These are phyloP conservation scores for Paraphaeosphaeria sporulosa DNA, from an alignment of 2,329 filamentous ascomycete species.

Conservation along the genomic window DNA sequence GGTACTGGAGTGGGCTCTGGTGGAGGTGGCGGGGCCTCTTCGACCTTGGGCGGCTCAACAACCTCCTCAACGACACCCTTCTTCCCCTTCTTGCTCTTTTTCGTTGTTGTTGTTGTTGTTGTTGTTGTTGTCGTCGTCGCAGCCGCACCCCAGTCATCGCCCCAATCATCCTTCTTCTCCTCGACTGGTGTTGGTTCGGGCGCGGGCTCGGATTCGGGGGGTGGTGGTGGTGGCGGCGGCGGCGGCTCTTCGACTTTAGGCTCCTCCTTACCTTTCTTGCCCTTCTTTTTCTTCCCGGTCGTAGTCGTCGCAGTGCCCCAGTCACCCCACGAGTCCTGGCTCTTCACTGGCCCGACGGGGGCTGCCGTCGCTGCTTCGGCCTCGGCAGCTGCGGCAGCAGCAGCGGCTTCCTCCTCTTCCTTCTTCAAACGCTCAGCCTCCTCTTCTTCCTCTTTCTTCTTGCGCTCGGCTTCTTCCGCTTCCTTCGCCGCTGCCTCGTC, in stretches of 20 bases:
- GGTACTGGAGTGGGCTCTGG: slow-evolving; percentile 28
- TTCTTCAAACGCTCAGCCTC: slow-evolving; percentile 15
- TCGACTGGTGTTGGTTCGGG: slow-evolving; percentile 28
- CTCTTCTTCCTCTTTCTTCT: slow-evolving; percentile 41
- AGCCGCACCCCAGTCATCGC: slow-evolving; percentile 38
- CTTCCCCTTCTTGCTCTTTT: slow-evolving; percentile 51
- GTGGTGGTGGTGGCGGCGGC: not conserved
- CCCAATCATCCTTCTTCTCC: slow-evolving; percentile 16
- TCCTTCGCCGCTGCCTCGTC: slow-evolving; percentile 41
- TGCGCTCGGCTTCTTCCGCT: slow-evolving; percentile 49
- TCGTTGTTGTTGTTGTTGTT: slow-evolving; percentile 35
- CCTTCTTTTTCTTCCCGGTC: slow-evolving; percentile 16
- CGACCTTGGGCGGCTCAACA: slow-evolving; percentile 33
- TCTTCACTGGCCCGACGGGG: slow-evolving; percentile 32
- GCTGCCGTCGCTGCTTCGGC: slow-evolving; percentile 38
- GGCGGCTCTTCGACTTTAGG: slow-evolving; percentile 33
- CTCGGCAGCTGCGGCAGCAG: slow-evolving; percentile 33
- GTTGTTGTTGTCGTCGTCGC: slow-evolving; percentile 33
- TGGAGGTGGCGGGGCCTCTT: slow-evolving; percentile 21
- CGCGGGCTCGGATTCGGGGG: no score
- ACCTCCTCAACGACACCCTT: slow-evolving; percentile 14
- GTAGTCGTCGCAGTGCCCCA: no score
- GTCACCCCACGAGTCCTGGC: slow-evolving; percentile 28
- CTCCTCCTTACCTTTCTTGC: slow-evolving; percentile 15
- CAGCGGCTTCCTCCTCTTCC: slow-evolving; percentile 16